phyloP scores from a whole-genome alignment of 2,329 filamentous ascomycete genomes.

The Clonostachys chloroleuca region DNA sequence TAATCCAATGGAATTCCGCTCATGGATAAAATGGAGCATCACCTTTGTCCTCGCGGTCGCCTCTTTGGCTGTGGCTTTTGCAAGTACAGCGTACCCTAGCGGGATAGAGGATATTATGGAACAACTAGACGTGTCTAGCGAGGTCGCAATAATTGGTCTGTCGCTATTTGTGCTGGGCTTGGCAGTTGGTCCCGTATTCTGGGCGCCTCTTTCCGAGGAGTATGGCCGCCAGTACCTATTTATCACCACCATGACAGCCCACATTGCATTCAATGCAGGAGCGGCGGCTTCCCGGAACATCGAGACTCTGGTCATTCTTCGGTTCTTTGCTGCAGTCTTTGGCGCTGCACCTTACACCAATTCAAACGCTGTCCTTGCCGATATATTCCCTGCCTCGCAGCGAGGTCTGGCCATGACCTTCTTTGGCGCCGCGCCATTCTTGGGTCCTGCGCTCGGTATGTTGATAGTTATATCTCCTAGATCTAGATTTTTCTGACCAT shows the following conservation, averaged over 20 bases:
- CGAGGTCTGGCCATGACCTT: conserved; percentile 47
- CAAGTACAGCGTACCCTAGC: conserved; percentile 50
- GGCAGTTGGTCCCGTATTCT: conserved; percentile 10
- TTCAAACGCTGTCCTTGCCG: conserved; percentile 49
- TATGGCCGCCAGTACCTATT: conserved; percentile 56
- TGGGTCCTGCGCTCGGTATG: conserved; percentile 58
- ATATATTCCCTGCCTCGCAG: conserved; percentile 45
- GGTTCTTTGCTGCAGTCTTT: conserved; percentile 55
- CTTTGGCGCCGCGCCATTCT: conserved; percentile 59
- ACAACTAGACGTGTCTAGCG: conserved; percentile 62
- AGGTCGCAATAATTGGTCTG: conserved; percentile 66
- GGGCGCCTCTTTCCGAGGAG: conserved; percentile 42
- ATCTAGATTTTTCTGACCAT: conserved; percentile 49
- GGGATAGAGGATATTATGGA: conserved; percentile 47
- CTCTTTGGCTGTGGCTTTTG: conserved; percentile 60
- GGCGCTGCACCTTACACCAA: conserved; percentile 52
- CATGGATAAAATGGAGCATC: conserved; percentile 54
- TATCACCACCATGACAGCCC: conserved; percentile 46
- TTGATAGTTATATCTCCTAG: conserved; percentile 31
- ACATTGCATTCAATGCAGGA: conserved; percentile 58
- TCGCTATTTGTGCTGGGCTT: conserved; percentile 57
- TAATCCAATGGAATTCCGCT: conserved; percentile 56
- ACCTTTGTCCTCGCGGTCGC: conserved; percentile 55
- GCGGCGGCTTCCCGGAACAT: conserved; percentile 50
- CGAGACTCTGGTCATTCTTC: conserved; percentile 49